A percentile compares a stretch with the other conserved stretches of the same genome.
These are phyloP conservation scores for Globisporangium abappressorium DNA, from an alignment of 352 stramenopile genomes.

Conservation along the genomic window DNA sequence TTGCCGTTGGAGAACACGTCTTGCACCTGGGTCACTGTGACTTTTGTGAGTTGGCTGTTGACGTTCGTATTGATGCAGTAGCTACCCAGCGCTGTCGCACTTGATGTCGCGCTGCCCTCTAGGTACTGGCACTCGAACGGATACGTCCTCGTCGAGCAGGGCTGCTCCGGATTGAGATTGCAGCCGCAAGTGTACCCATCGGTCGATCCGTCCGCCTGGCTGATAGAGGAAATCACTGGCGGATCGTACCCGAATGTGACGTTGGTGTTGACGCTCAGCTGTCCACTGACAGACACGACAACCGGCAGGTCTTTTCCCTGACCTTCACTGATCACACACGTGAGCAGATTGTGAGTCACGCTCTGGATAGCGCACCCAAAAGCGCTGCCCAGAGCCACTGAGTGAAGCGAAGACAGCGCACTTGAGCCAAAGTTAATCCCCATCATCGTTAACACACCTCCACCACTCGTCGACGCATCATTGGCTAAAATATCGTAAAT, in stretches of 20 bases:
- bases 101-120: conserved; percentile 17
- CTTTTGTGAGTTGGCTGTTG: conserved; percentile 14
- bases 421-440: conserved; percentile 51
- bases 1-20: conserved; percentile 41
- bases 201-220: conserved; percentile 36
- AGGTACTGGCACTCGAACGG: conserved; percentile 41
- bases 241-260: conserved; percentile 40
- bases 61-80: conserved; percentile 37
- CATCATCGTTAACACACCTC: conserved; percentile 39
- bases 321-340: conserved; percentile 37
- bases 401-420: conserved; percentile 33
- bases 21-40: conserved; percentile 30
- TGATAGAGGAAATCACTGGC: conserved; percentile 41
- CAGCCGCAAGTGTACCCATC: conserved; percentile 54
- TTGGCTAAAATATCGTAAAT: conserved; percentile 32
- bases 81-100: conserved; percentile 12
- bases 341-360: conserved; percentile 32
- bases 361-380: conserved; percentile 36
- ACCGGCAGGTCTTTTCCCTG: conserved; percentile 37
- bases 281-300: conserved; percentile 36
- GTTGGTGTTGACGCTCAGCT: conserved; percentile 22
- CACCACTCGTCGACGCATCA: conserved; percentile 38
- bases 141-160: conserved; percentile 36
- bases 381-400: conserved; percentile 25
- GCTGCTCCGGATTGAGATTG: conserved; percentile 26